A percentile compares a stretch with the other conserved stretches of the same genome.
phyloP scores from a whole-genome alignment of 306 rosid species.

The Inga oerstediana region DNA sequence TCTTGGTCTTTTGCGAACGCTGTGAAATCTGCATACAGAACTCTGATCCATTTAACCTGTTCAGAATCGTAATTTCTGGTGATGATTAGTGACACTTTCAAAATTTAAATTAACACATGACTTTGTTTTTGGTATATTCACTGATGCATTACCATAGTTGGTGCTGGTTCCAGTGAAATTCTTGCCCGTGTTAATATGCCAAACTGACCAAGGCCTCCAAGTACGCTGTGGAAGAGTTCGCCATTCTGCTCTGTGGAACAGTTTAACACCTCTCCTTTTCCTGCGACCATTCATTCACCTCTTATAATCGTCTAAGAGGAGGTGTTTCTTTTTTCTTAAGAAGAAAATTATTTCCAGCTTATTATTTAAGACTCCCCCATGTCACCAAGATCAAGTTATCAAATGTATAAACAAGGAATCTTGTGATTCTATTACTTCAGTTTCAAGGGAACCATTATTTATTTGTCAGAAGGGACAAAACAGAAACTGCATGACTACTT shows the following conservation, averaged over 20 bases:
- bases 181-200: conserved; percentile 92
- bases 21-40: conserved; percentile 55
- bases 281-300: conserved; percentile 53
- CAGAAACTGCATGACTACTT: conserved; percentile 2
- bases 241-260: conserved; percentile 75
- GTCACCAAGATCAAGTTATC: conserved; percentile 25
- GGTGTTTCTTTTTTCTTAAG: neutral
- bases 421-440: conserved; percentile 7
- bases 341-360: neutral
- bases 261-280: conserved; percentile 80
- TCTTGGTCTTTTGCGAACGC: conserved; percentile 84
- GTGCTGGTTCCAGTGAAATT: conserved; percentile 84
- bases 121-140: conserved; percentile 19
- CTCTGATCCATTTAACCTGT: conserved; percentile 67
- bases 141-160: conserved; percentile 55
- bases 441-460: conserved; percentile 7
- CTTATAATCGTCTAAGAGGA: conserved; percentile 12
- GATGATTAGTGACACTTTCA: neutral
- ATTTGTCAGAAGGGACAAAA: conserved; percentile 25
- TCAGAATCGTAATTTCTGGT: neutral
- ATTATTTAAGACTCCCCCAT: neutral
- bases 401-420: conserved; percentile 19
- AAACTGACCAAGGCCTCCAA: conserved; percentile 98
- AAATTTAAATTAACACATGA: neutral
- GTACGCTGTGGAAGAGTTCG: conserved; percentile 86